These are phyloP conservation scores for Malus asiatica DNA, from an alignment of 306 rosid genomes.

Conservation along the genomic window DNA sequence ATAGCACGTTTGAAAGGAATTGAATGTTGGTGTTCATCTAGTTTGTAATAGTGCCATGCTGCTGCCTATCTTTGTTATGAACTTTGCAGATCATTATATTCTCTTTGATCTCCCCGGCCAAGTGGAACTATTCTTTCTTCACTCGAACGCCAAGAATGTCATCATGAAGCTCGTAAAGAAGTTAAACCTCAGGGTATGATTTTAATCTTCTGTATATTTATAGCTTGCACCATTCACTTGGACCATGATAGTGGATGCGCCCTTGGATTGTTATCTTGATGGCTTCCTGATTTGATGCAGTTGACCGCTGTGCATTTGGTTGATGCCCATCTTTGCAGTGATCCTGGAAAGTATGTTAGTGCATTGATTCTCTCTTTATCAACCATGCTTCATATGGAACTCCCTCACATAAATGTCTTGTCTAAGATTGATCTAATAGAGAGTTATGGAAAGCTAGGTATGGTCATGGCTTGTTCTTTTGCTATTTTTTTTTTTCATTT, in stretches of 20 bases:
- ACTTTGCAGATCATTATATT: slow-evolving; percentile 79
- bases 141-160: slow-evolving; percentile 73
- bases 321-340: slow-evolving; percentile 94
- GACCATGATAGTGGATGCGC: not conserved
- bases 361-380: slow-evolving; percentile 83
- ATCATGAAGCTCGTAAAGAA: slow-evolving; percentile 70
- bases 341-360: slow-evolving; percentile 89
- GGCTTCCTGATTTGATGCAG: slow-evolving; percentile 51
- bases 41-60: not conserved
- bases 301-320: slow-evolving; percentile 87
- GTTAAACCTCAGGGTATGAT: slow-evolving; percentile 66
- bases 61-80: slow-evolving; percentile 14
- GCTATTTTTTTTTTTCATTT: not conserved
- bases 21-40: not conserved
- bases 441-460: slow-evolving; percentile 87
- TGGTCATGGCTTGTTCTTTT: slow-evolving; percentile 6
- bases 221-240: not conserved
- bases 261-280: slow-evolving; percentile 15
- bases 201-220: slow-evolving; percentile 14
- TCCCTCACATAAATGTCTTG: slow-evolving; percentile 80
- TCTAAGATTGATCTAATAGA: slow-evolving; percentile 92
- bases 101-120: slow-evolving; percentile 99
- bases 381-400: slow-evolving; percentile 87
- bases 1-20: not conserved
- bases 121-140: slow-evolving; percentile 85